These are phyloP conservation scores for Strobilomyces confusus DNA, from an alignment of 768 basidiomycete genomes.

Conservation along the genomic window DNA sequence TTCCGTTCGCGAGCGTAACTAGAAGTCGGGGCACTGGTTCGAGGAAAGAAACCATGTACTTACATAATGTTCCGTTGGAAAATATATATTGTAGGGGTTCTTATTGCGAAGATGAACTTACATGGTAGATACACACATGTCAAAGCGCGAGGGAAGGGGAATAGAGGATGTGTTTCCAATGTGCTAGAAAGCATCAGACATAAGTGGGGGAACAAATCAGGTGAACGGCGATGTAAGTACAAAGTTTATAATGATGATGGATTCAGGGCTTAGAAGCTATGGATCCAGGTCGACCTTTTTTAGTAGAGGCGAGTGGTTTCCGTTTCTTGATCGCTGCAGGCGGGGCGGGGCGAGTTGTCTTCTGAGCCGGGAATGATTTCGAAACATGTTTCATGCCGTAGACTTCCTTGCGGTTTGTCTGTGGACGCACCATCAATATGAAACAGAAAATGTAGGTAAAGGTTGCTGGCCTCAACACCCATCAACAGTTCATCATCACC, in stretches of 20 bases:
- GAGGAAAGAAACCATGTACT: background rate
- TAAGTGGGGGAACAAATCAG: conserved; percentile 15
- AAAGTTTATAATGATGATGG: background rate
- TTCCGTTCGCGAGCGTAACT: conserved; percentile 11
- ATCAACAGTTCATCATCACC: conserved; percentile 63
- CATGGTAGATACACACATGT: conserved; percentile 5
- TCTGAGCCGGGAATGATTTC: conserved; percentile 3
- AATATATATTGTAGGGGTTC: background rate
- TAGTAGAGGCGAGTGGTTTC: conserved; percentile 11
- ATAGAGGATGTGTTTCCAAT: conserved; percentile 8
- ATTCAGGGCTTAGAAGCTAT: conserved; percentile 9
- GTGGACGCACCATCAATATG: conserved; percentile 1
- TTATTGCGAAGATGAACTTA: conserved; percentile 5
- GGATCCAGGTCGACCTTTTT: conserved; percentile 8
- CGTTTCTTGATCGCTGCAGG: conserved; percentile 19
- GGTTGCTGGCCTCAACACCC: conserved; percentile 47
- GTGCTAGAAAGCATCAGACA: conserved; percentile 4
- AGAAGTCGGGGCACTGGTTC: background rate
- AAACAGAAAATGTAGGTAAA: background rate
- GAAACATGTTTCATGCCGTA: conserved; percentile 29
- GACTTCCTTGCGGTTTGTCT: conserved; percentile 42
- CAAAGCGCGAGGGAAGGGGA: background rate
- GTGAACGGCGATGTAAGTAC: background rate
- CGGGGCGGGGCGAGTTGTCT: conserved; percentile 1
- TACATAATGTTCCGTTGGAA: too few relatives aligned